These are phyloP conservation scores for Acacia crassicarpa DNA, from an alignment of 306 rosid genomes.

Conservation along the genomic window DNA sequence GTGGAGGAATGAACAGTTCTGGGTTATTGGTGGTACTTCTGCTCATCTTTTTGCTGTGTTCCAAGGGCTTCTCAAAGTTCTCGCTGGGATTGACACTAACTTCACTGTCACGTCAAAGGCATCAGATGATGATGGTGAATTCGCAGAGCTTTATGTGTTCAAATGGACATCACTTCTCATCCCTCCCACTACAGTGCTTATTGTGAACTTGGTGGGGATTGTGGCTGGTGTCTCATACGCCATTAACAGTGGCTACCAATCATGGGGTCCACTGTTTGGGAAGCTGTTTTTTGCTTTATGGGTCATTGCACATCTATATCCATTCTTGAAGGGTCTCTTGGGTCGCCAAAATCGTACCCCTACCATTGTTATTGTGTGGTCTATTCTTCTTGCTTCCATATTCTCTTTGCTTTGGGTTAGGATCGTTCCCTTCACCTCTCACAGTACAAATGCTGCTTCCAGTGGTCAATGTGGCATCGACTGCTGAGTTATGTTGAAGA, in stretches of 20 bases:
- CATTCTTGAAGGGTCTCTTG: conserved; percentile 93
- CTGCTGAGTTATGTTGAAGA: conserved; percentile 54
- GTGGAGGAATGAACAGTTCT: conserved; percentile 99
- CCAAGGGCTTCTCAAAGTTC: conserved; percentile 95
- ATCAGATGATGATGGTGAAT: conserved; percentile 89
- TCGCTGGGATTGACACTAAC: conserved; percentile 90
- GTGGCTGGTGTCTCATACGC: conserved; percentile 95
- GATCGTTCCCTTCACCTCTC: conserved; percentile 69
- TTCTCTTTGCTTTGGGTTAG: conserved; percentile 94
- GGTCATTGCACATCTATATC: conserved; percentile 94
- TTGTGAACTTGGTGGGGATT: conserved; percentile 75
- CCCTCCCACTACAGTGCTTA: conserved; percentile 90
- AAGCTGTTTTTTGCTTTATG: conserved; percentile 85
- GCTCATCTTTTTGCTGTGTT: conserved; percentile 97
- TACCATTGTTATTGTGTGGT: conserved; percentile 90
- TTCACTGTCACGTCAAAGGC: conserved; percentile 96
- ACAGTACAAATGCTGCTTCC: conserved; percentile 40
- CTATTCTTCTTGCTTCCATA: conserved; percentile 85
- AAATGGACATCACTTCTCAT: conserved; percentile 95
- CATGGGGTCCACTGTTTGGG: conserved; percentile 94
- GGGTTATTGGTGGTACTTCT: conserved; percentile 99
- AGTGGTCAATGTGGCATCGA: conserved; percentile 79
- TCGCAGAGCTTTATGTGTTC: conserved; percentile 83
- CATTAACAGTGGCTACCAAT: conserved; percentile 87
- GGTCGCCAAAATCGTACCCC: conserved; percentile 92